These are phyloP conservation scores for Leishmania aethiopica DNA, from an alignment of 208 protist species.

Conservation along the genomic window DNA sequence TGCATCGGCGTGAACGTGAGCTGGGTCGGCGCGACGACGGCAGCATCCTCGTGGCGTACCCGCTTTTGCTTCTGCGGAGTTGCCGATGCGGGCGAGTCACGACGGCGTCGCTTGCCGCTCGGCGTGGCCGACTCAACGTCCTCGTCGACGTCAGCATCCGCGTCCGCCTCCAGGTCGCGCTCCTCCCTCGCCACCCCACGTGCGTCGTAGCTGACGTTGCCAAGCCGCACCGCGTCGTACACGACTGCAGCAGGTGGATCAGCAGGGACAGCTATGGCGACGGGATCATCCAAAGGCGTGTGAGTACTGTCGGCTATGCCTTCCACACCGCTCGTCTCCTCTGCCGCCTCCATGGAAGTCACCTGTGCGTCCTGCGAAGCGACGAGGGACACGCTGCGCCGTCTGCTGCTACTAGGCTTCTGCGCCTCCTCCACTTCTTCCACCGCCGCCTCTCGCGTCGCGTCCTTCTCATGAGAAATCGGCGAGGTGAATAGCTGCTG, in stretches of 20 bases:
- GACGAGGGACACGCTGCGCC: conserved; percentile 24
- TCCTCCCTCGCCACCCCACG: not conserved
- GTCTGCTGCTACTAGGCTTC: not conserved
- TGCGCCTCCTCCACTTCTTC: not conserved
- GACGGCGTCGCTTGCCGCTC: not conserved
- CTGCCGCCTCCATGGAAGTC: not conserved
- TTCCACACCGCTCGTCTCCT: not conserved
- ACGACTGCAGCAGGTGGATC: conserved; percentile 13
- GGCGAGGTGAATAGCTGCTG: conserved; percentile 36
- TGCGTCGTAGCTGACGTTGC: conserved; percentile 28
- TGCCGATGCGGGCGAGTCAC: not conserved
- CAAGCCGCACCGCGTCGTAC: conserved; percentile 26
- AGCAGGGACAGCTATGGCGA: not conserved
- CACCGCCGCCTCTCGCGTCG: not conserved
- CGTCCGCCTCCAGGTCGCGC: not conserved
- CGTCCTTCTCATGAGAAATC: not conserved
- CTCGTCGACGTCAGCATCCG: not conserved
- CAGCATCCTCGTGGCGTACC: not conserved
- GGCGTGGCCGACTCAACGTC: not conserved
- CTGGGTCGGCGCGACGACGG: conserved; percentile 5
- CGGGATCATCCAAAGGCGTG: not conserved
- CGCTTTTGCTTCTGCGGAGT: not conserved
- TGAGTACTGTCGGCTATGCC: too few species aligned
- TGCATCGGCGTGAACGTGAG: conserved; percentile 62
- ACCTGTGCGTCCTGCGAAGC: not conserved